Conservation (phyloP, 2,329 filamentous ascomycete species). For the Davidsoniella eucalypti region DNA sequence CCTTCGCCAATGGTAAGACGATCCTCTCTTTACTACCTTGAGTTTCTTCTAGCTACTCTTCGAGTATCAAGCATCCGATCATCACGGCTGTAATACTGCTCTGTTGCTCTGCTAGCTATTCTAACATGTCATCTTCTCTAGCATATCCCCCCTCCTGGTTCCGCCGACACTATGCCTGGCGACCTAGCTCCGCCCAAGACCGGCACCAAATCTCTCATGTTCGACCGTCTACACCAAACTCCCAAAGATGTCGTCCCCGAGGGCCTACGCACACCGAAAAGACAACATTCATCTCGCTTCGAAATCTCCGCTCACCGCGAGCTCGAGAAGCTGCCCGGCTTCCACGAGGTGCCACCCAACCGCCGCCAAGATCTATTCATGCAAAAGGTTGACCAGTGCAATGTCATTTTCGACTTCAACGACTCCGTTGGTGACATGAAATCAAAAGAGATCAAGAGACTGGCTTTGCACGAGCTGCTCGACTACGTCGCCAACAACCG, state of each 20-base stretch:
- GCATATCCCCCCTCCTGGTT: constrained; percentile 85
- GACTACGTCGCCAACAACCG: constrained; percentile 98
- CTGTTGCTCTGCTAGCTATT: neutral
- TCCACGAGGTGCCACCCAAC: constrained; percentile 93
- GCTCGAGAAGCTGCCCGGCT: constrained; percentile 90
- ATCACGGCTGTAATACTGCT: neutral
- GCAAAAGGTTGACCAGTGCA: constrained; percentile 99
- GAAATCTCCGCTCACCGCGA: constrained; percentile 95
- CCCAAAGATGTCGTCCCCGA: constrained; percentile 87
- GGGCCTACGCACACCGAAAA: constrained; percentile 83
- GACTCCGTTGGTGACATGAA: constrained; percentile 98
- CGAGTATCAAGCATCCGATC: constrained; percentile 12
- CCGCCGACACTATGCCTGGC: constrained; percentile 94
- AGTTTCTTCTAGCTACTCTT: neutral
- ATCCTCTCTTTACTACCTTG: constrained; percentile 12
- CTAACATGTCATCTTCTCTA: constrained; percentile 21
- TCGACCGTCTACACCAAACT: constrained; percentile 77
- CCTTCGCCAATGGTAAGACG: constrained; percentile 73
- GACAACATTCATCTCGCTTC: constrained; percentile 93
- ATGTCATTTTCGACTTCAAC: constrained; percentile 99
- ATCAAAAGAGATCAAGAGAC: constrained; percentile 96
- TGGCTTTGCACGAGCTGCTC: constrained; percentile 86
- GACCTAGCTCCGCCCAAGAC: constrained; percentile 89
- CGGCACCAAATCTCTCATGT: constrained; percentile 74
- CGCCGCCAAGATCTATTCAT: constrained; percentile 93